phyloP scores from a whole-genome alignment of 73 alveolate species.

The Paramecium sonneborni region DNA sequence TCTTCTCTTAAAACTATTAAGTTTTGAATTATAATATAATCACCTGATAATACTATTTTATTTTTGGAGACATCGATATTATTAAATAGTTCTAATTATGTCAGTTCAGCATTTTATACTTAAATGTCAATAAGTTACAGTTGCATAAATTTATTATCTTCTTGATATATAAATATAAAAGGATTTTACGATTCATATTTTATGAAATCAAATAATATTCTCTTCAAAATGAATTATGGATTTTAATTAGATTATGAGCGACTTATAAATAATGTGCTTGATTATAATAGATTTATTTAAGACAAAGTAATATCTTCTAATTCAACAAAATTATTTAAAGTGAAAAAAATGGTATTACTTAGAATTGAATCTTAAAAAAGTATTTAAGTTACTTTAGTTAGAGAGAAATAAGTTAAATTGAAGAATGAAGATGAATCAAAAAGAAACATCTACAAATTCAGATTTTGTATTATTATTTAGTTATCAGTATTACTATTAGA shows the following conservation, averaged over 20 bases:
- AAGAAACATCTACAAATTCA: neutral
- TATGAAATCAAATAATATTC: neutral
- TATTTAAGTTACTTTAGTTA: neutral
- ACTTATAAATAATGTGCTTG: neutral
- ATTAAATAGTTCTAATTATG: neutral
- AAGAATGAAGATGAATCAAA: neutral
- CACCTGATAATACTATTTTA: neutral
- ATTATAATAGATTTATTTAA: neutral
- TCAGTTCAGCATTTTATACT: neutral
- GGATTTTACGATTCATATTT: neutral
- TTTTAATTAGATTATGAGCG: neutral
- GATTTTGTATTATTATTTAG: neutral
- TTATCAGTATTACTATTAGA: neutral
- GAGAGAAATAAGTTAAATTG: neutral
- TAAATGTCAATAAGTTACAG: neutral
- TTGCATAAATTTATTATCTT: neutral
- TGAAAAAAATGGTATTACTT: neutral
- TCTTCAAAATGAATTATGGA: neutral
- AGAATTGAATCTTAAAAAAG: neutral
- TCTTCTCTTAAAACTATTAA: neutral
- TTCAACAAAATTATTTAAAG: neutral
- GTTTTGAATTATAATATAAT: neutral
- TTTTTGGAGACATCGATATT: neutral
- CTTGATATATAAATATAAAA: neutral
- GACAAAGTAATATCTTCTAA: neutral